Evolutionary conservation across 345 rosid genomes (phyloP), one percentile per base, ranked within the genome.

Genomic region (Heritiera fomes): DNA sequence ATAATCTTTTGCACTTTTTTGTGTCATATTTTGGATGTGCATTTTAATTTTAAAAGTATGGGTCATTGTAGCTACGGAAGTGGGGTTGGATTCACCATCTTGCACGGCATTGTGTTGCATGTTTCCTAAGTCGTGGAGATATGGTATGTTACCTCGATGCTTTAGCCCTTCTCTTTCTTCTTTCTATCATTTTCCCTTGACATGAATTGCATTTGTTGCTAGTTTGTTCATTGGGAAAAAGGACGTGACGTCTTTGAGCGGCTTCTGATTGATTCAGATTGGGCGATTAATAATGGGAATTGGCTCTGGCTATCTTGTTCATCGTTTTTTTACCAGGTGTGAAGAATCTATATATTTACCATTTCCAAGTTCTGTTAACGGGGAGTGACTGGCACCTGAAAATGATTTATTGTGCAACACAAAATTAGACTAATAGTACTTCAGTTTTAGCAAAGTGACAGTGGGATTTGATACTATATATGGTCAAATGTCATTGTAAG

Each of bases 11-110:
- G 78, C 49, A 8, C 17, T 28, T 73, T 64, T 28, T 34, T 4
- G 6, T 50, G 45, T 55, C 50, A 18, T 65, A 17, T 50, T 17
- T 15, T 40, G 34, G 18, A 32, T 74, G 38, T 41, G 38, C 43
- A 59, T 67, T 72, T 67, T 79, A 46, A 15, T 73, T 20, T 38
- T 23, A 23, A 58, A 9, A 53, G 28, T 71, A 52, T 72, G 46
- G 73, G 59, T 45, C 80, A 40, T 63, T 88, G 85, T 80, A 93
- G 99, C 98, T 95, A 67, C 87, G 47, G 80, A 82, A 92, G 85
- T 95, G 99, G 99, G 99, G 99, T 78, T 95, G 99, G 98, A 92
- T 95, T 89, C 99, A 95, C 86, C 99, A 93, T 87, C 91, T 95
- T 49, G 93, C 98, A 6, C 91, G 97, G 50, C 98, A 95, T 71